A percentile compares a stretch with the other conserved stretches of the same genome.
Conservation (phyloP, 345 rosid species). For the Citrus medica region DNA sequence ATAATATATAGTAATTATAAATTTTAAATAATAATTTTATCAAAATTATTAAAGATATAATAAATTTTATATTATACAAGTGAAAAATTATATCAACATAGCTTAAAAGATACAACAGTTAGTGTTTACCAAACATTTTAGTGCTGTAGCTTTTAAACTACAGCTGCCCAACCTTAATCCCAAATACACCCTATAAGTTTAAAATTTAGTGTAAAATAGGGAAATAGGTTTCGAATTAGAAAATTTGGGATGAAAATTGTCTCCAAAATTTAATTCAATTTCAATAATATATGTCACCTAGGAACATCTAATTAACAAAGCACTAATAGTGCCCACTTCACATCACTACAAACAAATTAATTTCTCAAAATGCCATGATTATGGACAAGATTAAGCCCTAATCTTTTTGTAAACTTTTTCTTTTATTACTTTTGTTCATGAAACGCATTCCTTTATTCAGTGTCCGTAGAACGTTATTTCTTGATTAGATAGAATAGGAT, state of each 20-base stretch:
- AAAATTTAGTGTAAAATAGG: no score
- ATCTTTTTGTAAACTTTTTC: neutral
- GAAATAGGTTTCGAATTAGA: no score
- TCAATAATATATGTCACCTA: neutral
- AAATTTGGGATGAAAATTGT: neutral
- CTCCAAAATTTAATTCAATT: neutral
- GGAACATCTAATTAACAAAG: neutral
- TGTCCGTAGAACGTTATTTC: neutral
- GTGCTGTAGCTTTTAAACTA: no score
- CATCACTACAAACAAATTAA: neutral
- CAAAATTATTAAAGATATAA: no score
- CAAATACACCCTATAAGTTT: no score
- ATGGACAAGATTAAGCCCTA: neutral
- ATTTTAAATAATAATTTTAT: no score
- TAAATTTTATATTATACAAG: no score
- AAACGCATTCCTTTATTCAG: neutral
- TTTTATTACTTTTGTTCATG: neutral
- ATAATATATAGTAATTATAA: no score
- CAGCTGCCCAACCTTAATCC: no score
- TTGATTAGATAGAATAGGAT: neutral
- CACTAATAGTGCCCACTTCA: neutral
- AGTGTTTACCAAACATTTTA: no score
- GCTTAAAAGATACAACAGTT: no score
- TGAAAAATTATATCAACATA: no score
- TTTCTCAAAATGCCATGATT: neutral